Evolutionary conservation across 2,329 filamentous ascomycete species (phyloP).

Genomic region (Juglanconis sp.): DNA sequence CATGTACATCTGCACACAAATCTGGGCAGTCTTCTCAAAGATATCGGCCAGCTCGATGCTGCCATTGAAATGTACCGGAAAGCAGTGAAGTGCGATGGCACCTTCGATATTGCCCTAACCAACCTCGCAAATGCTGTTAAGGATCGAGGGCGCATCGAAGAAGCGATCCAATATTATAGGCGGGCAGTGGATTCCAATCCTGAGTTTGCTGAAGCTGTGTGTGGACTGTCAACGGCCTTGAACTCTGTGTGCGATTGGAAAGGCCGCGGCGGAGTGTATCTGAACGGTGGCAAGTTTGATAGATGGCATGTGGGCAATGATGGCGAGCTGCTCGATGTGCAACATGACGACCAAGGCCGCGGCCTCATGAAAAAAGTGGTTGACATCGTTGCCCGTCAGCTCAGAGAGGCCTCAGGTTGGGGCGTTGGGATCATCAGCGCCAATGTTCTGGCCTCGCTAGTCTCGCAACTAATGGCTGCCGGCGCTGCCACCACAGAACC

Average conservation of each 20-base stretch:
- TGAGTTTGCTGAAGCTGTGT: conserved; percentile 94
- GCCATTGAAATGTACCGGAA: conserved; percentile 98
- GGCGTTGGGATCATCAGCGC: conserved; percentile 68
- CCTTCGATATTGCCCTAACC: conserved; percentile 93
- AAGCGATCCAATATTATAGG: conserved; percentile 89
- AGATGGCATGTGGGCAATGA: conserved; percentile 89
- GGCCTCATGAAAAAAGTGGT: conserved; percentile 90
- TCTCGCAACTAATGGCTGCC: conserved; percentile 42
- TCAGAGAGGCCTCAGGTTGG: conserved; percentile 83
- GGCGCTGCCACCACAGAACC: conserved; percentile 32
- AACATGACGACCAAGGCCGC: conserved; percentile 55
- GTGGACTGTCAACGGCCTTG: conserved; percentile 87
- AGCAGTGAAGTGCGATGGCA: conserved; percentile 86
- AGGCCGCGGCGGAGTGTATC: conserved; percentile 79
- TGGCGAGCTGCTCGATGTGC: conserved; percentile 77
- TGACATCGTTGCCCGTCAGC: conserved; percentile 83
- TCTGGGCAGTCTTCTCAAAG: conserved; percentile 88
- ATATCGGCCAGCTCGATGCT: conserved; percentile 86
- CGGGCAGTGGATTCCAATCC: conserved; percentile 89
- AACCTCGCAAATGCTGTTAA: conserved; percentile 98
- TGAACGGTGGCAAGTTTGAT: conserved; percentile 72
- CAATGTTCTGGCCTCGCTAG: conserved; percentile 48
- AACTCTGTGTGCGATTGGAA: conserved; percentile 97
- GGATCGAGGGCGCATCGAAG: conserved; percentile 86
- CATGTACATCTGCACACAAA: conserved; percentile 98